phyloP scores from a whole-genome alignment of 768 basidiomycete species.

The Rhizopogon salebrosus region DNA sequence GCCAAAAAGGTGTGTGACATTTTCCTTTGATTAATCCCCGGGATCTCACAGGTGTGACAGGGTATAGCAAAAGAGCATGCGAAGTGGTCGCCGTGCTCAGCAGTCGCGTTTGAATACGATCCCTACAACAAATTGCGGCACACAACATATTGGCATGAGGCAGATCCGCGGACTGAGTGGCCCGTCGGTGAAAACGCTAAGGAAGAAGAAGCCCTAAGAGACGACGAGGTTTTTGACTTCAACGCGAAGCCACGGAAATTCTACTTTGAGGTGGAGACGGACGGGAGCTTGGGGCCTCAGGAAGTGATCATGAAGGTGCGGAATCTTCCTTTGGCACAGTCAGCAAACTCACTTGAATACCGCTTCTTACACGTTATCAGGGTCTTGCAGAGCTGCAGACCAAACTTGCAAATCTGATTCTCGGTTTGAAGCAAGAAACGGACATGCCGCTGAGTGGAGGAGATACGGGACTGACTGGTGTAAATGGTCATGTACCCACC shows the following conservation, averaged over 20 bases:
- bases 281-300: conserved; percentile 83
- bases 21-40: neutral
- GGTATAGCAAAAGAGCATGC: conserved; percentile 98
- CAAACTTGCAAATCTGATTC: conserved; percentile 75
- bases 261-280: conserved; percentile 93
- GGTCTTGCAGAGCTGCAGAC: conserved; percentile 75
- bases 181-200: conserved; percentile 82
- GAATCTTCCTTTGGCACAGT: neutral
- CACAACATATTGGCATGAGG: conserved; percentile 93
- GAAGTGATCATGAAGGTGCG: conserved; percentile 83
- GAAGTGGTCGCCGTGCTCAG: conserved; percentile 97
- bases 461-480: conserved; percentile 15
- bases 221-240: conserved; percentile 84
- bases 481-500: conserved; percentile 8
- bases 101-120: conserved; percentile 96
- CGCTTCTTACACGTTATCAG: conserved; percentile 27
- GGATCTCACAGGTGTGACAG: conserved; percentile 34
- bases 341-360: neutral
- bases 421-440: conserved; percentile 65
- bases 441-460: conserved; percentile 42
- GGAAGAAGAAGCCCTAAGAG: conserved; percentile 76
- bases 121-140: conserved; percentile 96
- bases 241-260: conserved; percentile 84
- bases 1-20: conserved; percentile 78
- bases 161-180: conserved; percentile 81